Evolutionary conservation across 2,329 filamentous ascomycete species (phyloP), one percentile per base, ranked within the genome.

Genomic region (Coleophoma cylindrospora): DNA sequence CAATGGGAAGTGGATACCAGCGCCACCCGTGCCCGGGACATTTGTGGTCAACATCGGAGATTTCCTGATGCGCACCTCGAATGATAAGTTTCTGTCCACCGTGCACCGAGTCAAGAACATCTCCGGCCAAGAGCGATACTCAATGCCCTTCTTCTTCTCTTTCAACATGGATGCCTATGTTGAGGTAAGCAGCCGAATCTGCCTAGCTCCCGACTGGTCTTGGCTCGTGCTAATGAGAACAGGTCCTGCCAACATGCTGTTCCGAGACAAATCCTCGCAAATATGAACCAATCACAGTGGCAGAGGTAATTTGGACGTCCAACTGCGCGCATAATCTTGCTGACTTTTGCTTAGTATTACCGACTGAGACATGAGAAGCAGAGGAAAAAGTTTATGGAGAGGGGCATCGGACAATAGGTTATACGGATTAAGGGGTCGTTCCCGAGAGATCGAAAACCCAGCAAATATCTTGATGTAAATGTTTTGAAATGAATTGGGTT

Each of bases 101-200:
- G 91, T 88, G 40, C 89, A 94, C 67, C 79, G 89, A 12, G 89
- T 92, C 46, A 74, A 91, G 19, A 87, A 81, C 22, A 78, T 80
- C 11, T 87, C 86, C 14, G 70, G 78, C n/a, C 88, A 87, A 7
- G 74, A 88, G 37, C 74, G 89, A 48, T 91, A 83, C 70, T 87
- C 83, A 8, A 86, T 92, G 48, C 89, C 89, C 0, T 92, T 94
- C 70, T 94, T 94, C 72, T 88, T 91, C 66, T 89, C 89, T 33
- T 86, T 92, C 54, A 15, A 53, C 34, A 21, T 59, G 38, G 43
- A 32, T 47, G 33, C 14, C 47, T 14, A 15, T 4, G 17, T 46
- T 7, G 32, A 32, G 34, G 44, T 46, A n/a, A 15, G 37, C 19
- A 4, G 13, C 27, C 27, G 9, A 8, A 27, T 27, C 9, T 27